These are phyloP conservation scores for Vitis hybrid DNA, from an alignment of 177 flowering plant species.

Conservation along the genomic window DNA sequence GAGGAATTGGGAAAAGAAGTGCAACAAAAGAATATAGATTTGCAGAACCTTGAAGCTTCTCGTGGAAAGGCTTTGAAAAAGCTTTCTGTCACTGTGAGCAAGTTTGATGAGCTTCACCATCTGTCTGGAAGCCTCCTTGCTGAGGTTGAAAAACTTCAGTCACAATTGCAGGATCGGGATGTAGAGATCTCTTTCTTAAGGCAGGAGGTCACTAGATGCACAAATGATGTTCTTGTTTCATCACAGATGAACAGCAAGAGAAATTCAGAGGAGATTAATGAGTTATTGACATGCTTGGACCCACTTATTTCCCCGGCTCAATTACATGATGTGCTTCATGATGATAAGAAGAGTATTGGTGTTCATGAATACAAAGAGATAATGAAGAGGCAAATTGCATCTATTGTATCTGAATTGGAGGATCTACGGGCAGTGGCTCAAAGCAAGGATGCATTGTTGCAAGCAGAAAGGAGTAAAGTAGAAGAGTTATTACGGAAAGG, in stretches of 20 bases:
- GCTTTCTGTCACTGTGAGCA: slow-evolving; percentile 78
- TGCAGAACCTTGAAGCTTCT: slow-evolving; percentile 79
- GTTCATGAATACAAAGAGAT: slow-evolving; percentile 44
- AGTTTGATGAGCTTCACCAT: slow-evolving; percentile 92
- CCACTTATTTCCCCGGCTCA: slow-evolving; percentile 38
- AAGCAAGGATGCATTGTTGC: slow-evolving; percentile 60
- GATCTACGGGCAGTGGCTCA: slow-evolving; percentile 48
- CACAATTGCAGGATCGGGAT: slow-evolving; percentile 81
- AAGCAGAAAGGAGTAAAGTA: slow-evolving; percentile 58
- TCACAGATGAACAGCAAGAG: slow-evolving; percentile 58
- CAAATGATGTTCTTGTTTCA: slow-evolving; percentile 76
- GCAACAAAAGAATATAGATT: slow-evolving; percentile 58
- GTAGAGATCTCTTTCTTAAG: slow-evolving; percentile 90
- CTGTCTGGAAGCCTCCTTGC: slow-evolving; percentile 75
- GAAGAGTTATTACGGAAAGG: slow-evolving; percentile 56
- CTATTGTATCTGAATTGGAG: slow-evolving; percentile 64
- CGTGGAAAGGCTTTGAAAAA: slow-evolving; percentile 76
- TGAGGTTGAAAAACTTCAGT: slow-evolving; percentile 89
- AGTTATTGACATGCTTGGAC: slow-evolving; percentile 64
- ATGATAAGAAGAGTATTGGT: slow-evolving; percentile 25
- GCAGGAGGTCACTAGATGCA: slow-evolving; percentile 91
- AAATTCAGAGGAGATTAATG: slow-evolving; percentile 55
- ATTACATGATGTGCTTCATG: slow-evolving; percentile 33
- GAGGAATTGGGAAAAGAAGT: slow-evolving; percentile 56
- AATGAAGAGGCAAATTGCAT: slow-evolving; percentile 53